Evolutionary conservation across 495 filamentous ascomycete genomes (phyloP).

Genomic region (Aspergillus homomorphus): DNA sequence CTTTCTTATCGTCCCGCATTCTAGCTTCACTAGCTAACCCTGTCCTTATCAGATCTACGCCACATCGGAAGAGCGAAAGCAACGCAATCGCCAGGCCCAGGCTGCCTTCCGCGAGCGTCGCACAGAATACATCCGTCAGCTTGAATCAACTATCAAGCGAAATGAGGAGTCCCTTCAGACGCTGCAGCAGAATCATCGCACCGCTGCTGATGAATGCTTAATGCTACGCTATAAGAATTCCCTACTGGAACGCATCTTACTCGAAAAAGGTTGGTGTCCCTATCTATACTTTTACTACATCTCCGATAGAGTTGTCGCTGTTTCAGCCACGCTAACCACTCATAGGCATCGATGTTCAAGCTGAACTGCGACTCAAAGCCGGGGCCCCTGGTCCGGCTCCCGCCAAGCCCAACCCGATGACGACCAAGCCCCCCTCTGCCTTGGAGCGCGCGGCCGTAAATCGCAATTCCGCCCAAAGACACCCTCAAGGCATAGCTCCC

Average conservation of each 20-base stretch:
- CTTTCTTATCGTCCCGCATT: slow-evolving; percentile 9
- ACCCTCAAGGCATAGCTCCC: slow-evolving; percentile 66
- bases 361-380: slow-evolving; percentile 86
- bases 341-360: slow-evolving; percentile 92
- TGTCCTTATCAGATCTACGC: slow-evolving; percentile 74
- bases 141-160: slow-evolving; percentile 95
- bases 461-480: slow-evolving; percentile 65
- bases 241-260: slow-evolving; percentile 85
- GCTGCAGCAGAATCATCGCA: slow-evolving; percentile 90
- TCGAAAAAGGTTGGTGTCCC: slow-evolving; percentile 76
- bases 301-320: not conserved
- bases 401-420: slow-evolving; percentile 54
- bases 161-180: slow-evolving; percentile 91
- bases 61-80: slow-evolving; percentile 96
- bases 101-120: slow-evolving; percentile 94
- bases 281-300: not conserved
- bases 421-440: slow-evolving; percentile 56
- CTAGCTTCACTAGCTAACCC: slow-evolving; percentile 16
- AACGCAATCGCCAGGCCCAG: slow-evolving; percentile 95
- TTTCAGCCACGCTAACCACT: slow-evolving; percentile 14
- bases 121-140: slow-evolving; percentile 98
- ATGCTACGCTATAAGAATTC: slow-evolving; percentile 99
- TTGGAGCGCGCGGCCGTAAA: slow-evolving; percentile 72
- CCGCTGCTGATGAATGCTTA: slow-evolving; percentile 92
- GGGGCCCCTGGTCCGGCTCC: slow-evolving; percentile 61